Evolutionary conservation across 1,139 yeast genomes (phyloP), one percentile per base, ranked within the genome.

Genomic region (Kurtzmaniella natalensis): DNA sequence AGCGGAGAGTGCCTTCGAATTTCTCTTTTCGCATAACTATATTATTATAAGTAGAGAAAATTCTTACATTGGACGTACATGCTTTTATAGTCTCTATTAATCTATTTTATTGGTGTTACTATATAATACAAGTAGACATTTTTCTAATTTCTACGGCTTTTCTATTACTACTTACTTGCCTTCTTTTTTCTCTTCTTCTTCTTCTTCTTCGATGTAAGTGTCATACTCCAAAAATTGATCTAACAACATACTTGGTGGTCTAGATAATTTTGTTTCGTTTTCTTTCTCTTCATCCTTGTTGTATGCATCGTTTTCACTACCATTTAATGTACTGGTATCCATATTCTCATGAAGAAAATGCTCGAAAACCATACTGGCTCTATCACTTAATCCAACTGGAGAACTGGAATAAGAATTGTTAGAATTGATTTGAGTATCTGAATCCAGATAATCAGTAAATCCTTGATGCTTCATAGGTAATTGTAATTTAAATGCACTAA

Each of bases 241-340:
- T 37, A 61, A 49, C 33, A 49, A 49, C 39, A 56, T 53, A 39
- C 63, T 57, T 10, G 67, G 67, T 0, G 65, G 62, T 36, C 65
- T 39, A 21, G 40, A 35, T 25, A 34, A 15, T 14, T 18, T 37
- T 23, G 42, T 37, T 14, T 18, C 14, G 26, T 14, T 4, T 10
- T 23, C 26, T 14, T 14, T 4, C 5, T 23, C 26, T 4, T 23
- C 26, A 5, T 14, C 15, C 5, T 4, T 13, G 14, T 13, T 23
- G 7, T 11, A 19, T 19, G 7, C 26, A 23, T 23, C 15, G 15
- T 11, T 11, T 3, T 23, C 26, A n/a, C 7, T 5, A 15, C 18
- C 31, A 25, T n/a, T 28, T 16, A 13, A 28, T 15, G 29, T 36
- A 15, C 31, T 16, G 22, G 9, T 16, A 7, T 31, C 17, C 10